Percentiles rank a stretch among this genome's conserved stretches.
These are phyloP conservation scores for Camelina neglecta DNA, from an alignment of 345 rosid genomes.

Conservation along the genomic window DNA sequence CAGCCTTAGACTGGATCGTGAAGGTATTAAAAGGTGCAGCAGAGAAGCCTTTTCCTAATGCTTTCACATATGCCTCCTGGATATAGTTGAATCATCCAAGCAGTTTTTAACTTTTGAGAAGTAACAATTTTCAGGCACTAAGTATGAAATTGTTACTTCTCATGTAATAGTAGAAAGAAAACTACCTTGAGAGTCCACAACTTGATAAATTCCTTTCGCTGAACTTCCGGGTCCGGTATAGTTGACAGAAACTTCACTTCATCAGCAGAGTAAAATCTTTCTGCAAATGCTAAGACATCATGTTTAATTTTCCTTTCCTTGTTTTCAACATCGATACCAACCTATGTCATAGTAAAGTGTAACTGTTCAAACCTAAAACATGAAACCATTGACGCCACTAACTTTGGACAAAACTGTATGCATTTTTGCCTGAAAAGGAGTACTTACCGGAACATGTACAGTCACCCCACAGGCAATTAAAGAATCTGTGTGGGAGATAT, in stretches of 20 bases:
- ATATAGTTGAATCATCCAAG: conserved; percentile 26
- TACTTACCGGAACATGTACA: conserved; percentile 57
- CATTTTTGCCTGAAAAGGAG: not conserved
- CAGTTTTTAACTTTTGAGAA: conserved; percentile 5
- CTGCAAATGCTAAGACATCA: conserved; percentile 61
- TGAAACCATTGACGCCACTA: not conserved
- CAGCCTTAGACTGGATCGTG: conserved; percentile 51
- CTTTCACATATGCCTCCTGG: conserved; percentile 91
- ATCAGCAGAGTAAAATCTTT: conserved; percentile 59
- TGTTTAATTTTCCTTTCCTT: conserved; percentile 64
- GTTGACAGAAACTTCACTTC: conserved; percentile 65
- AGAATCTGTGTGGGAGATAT: conserved; percentile 82
- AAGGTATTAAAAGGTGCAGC: conserved; percentile 82
- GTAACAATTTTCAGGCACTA: not conserved
- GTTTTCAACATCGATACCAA: conserved; percentile 90
- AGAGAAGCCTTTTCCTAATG: conserved; percentile 80
- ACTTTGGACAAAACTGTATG: not conserved
- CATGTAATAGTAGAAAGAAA: too few relatives aligned
- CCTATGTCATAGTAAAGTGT: conserved; percentile 47
- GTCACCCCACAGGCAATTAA: conserved; percentile 90
- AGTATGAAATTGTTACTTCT: too few relatives aligned
- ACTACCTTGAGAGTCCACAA: conserved; percentile 92
- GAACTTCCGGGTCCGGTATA: conserved; percentile 64
- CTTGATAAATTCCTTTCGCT: conserved; percentile 69
- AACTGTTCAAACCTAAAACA: conserved; percentile 22